Percentiles rank a stretch among this genome's conserved stretches.
Conservation (phyloP, 2,329 filamentous ascomycete species). For the Cordyceps cicadae region DNA sequence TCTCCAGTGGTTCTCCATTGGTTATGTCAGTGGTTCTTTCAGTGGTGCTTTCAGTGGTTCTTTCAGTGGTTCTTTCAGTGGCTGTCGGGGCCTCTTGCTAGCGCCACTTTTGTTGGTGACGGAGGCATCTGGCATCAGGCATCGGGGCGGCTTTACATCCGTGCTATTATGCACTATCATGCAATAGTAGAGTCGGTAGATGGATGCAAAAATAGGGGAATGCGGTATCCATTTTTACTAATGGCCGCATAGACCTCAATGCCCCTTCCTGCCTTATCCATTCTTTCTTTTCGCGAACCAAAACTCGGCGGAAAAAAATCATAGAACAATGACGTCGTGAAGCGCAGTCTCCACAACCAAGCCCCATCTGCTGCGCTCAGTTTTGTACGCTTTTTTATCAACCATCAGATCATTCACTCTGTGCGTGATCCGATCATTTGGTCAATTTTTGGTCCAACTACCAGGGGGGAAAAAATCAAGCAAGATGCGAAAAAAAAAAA, state of each 20-base stretch:
- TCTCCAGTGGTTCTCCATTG: not conserved
- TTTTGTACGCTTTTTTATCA: not conserved
- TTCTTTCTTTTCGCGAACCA: not conserved
- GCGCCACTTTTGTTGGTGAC: not conserved
- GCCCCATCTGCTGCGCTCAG: not conserved
- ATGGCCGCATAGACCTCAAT: no score
- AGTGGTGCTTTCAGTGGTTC: not conserved
- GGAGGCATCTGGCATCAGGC: no score
- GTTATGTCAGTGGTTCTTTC: not conserved
- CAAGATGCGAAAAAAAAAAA: not conserved
- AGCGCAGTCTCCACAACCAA: not conserved
- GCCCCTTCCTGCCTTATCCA: not conserved
- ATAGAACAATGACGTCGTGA: conserved; percentile 8
- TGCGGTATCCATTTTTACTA: no score
- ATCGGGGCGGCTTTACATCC: no score
- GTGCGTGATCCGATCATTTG: not conserved
- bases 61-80: not conserved
- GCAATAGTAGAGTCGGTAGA: no score
- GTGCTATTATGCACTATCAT: no score
- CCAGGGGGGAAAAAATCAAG: no score
- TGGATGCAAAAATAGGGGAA: no score
- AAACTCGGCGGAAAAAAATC: not conserved
- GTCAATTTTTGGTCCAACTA: no score
- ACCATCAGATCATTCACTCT: conserved; percentile 5
- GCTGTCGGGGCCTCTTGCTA: not conserved